Percentiles rank a stretch among this genome's conserved stretches.
Conservation (phyloP, 257 asterid genomes). For the Nicotiana benthamiana region DNA sequence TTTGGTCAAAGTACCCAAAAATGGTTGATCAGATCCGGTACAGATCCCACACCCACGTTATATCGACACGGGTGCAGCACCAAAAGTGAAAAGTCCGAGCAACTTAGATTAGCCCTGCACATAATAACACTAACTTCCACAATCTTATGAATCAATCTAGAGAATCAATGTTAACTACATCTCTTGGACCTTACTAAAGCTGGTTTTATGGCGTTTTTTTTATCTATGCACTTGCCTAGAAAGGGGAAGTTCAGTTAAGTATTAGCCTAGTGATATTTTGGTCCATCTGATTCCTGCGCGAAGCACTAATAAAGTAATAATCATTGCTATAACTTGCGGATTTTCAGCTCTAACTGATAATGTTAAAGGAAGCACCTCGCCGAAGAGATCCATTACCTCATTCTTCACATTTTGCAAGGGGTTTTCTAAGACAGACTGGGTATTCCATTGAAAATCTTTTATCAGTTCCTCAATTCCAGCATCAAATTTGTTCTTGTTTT, state of each 20-base stretch:
- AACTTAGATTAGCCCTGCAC: too few relatives aligned
- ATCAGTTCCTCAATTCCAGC: conserved; percentile 34
- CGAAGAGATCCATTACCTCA: not conserved
- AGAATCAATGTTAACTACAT: not conserved
- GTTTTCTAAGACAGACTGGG: not conserved
- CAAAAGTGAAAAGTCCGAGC: too few relatives aligned
- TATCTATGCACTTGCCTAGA: not conserved
- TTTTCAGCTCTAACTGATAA: not conserved
- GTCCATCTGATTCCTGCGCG: too few relatives aligned
- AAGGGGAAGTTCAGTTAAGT: not conserved
- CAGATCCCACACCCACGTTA: too few relatives aligned
- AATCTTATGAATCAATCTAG: not conserved
- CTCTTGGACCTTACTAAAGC: not conserved
- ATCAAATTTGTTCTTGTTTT: conserved; percentile 21
- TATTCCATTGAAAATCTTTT: conserved; percentile 24
- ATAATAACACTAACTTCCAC: not conserved
- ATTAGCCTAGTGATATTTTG: not conserved
- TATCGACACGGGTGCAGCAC: too few relatives aligned
- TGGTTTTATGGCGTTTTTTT: not conserved
- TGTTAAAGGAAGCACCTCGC: conserved; percentile 11
- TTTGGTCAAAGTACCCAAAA: too few relatives aligned
- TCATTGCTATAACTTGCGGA: not conserved
- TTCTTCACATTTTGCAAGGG: conserved; percentile 3
- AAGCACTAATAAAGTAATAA: too few relatives aligned
- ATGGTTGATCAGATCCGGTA: too few relatives aligned